Base-by-base conservation (phyloP, 2,329 filamentous ascomycete species). In the Sclerotinia minor region DNA sequence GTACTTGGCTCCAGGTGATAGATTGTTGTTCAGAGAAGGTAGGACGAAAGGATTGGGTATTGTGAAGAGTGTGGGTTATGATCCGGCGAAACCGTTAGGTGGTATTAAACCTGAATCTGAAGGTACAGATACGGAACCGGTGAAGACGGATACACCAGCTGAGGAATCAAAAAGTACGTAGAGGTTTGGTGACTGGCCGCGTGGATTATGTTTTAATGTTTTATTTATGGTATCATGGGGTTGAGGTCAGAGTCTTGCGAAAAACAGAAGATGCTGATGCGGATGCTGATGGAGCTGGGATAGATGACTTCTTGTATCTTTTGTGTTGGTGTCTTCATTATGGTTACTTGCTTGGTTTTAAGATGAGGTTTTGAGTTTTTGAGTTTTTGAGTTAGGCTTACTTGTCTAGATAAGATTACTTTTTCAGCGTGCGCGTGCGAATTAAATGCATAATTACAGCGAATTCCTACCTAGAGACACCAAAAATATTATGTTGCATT, bases 41-140 rank as follows among this genome's bases (percentile, higher is more conserved):
- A 85, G 93, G 70, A 99, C 95, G 0, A 98, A 98, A 81, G 95
- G 95, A 0, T 81, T 99, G 0, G 95, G 95, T 0, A 97, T 99
- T 71, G 92, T 99, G 61, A 97, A 97, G 78, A 86, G 87, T 50
- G 85, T 98, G 0, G 93, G 93, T 3, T 99, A 98, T 78, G 93
- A 98, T 77, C 83, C 88, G 0, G 74, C 71, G 4, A 79, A 83
- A n/a, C 83, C 83, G 8, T 73, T 85, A 58, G 80, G 70, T 11
- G 64, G 64, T 11, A n/a, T 66, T 11, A 66, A 66, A 38, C 29
- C 64, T 59, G 64, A 66, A 38, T n/a, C 64, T 59, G 64, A 50
- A 35, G 64, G 44, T 7, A 54, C 50, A 5, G 53, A 35, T 15
- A n/a, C 64, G 32, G 64, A 38, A 5, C n/a, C 44, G 49, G 29